Base-by-base conservation (phyloP, 2,329 filamentous ascomycete species). In the Diplodia scrobiculata region DNA sequence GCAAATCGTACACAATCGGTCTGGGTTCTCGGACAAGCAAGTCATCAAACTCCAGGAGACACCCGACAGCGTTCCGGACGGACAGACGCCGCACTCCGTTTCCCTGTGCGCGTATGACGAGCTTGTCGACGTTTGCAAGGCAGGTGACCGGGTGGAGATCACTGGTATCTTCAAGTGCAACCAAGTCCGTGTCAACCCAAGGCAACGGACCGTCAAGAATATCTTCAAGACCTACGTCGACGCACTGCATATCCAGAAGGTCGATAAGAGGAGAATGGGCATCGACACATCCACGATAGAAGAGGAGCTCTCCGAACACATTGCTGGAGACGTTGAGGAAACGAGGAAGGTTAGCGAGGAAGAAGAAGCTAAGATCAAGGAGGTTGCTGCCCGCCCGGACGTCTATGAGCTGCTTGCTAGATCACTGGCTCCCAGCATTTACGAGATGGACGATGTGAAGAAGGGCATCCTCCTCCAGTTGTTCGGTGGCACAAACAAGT, bases 31-130 rank as follows among this genome's bases (percentile, higher is more conserved):
- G 65, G 95, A 99, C 77, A 99, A 99, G 82, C 95, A 99, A 77
- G 92, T 99, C 67, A 97, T 99, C 80, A 99, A 99, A 78, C 84
- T 99, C 48, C 95, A 99, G 79, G 95, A 99, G 79, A 99, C 95
- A 0, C 95, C 95, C 0, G 95, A 99, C 77, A 91, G 88, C 45
- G 90, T 99, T 19, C 95, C 95, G 58, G 90, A 97, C 70, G 95
- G 95, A 19, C 95, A 99, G 79, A 99, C 95, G 21, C 95, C 95
- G 14, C 95, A 99, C 78, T 97, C 94, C 0, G 95, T 99, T 29
- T 97, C 94, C 0, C 87, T 99, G 59, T 97, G 94, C 73, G 91
- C 93, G 13, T 98, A 99, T 76, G 94, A 98, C 73, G 95, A 99
- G 77, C 83, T 99, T 63, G 96, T 99, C 0, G 95, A 99, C 79